phyloP scores from a whole-genome alignment of 352 stramenopile species.

The Globisporangium acanthophoron region DNA sequence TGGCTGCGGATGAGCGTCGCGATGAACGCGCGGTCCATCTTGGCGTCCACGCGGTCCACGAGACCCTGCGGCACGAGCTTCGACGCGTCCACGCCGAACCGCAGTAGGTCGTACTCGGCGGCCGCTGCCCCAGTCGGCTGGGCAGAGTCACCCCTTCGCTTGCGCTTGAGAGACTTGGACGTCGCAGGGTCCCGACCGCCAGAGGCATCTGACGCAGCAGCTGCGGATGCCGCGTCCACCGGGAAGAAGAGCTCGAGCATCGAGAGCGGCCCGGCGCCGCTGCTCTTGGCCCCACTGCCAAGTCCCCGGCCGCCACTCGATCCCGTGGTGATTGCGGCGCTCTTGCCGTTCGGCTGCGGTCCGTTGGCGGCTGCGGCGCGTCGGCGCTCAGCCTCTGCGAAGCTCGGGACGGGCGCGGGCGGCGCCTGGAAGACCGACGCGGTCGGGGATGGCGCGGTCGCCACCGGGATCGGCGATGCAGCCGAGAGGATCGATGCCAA shows the following conservation, averaged over 20 bases:
- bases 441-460: constrained; percentile 9
- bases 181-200: constrained; percentile 3
- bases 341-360: constrained; percentile 1
- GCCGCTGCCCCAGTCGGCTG: neutral
- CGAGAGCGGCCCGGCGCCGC: constrained; percentile 19
- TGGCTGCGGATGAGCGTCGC: constrained; percentile 50
- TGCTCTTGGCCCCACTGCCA: constrained; percentile 1
- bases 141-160: constrained; percentile 20
- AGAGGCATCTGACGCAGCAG: neutral
- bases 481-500: constrained; percentile 15
- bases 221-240: neutral
- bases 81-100: constrained; percentile 64
- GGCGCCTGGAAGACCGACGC: constrained; percentile 52
- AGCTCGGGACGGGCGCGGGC: constrained; percentile 51
- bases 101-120: constrained; percentile 42
- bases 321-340: neutral
- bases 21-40: constrained; percentile 48
- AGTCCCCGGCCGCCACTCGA: constrained; percentile 3
- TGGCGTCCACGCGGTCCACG: constrained; percentile 71
- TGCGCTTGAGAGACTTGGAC: constrained; percentile 38
- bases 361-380: constrained; percentile 4
- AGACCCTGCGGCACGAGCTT: constrained; percentile 82
- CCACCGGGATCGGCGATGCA: constrained; percentile 8
- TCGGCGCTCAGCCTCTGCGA: constrained; percentile 41
- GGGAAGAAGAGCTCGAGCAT: constrained; percentile 68